Conservation (phyloP, 257 asterid genomes). For the Gentiana macrophylla region DNA sequence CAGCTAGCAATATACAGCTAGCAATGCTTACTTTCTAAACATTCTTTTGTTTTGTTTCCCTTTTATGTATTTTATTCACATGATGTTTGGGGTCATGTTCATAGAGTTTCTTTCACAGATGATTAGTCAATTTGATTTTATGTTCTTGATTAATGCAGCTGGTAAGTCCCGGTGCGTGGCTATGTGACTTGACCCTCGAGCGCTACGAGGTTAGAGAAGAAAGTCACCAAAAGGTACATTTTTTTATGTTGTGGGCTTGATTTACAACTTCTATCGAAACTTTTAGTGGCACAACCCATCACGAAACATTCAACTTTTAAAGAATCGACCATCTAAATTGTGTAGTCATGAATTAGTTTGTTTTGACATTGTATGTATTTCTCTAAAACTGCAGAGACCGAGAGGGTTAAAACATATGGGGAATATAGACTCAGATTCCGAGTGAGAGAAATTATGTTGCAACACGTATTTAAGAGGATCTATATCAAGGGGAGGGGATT, state of each 20-base stretch:
- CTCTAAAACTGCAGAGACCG: constrained; percentile 26
- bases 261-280: background rate
- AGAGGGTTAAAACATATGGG: constrained; percentile 51
- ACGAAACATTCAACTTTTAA: background rate
- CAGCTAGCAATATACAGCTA: too few species aligned
- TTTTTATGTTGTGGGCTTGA: too few species aligned
- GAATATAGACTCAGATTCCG: constrained; percentile 41
- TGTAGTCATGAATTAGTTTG: background rate
- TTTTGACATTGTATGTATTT: background rate
- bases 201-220: constrained; percentile 40
- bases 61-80: background rate
- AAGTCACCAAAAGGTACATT: constrained; percentile 43
- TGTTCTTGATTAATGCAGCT: constrained; percentile 15
- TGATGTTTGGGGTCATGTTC: background rate
- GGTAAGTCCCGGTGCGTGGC: constrained; percentile 42
- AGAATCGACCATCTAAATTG: background rate
- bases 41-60: background rate
- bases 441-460: constrained; percentile 9
- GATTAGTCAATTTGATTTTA: background rate
- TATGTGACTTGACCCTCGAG: constrained; percentile 37
- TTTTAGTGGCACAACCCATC: too few species aligned
- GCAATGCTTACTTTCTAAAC: too few species aligned
- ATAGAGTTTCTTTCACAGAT: background rate
- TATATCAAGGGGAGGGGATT: too few species aligned
- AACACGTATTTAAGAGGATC: too few species aligned